Evolutionary conservation across 2,329 filamentous ascomycete genomes (phyloP).

Genomic region (Scedosporium boydii): DNA sequence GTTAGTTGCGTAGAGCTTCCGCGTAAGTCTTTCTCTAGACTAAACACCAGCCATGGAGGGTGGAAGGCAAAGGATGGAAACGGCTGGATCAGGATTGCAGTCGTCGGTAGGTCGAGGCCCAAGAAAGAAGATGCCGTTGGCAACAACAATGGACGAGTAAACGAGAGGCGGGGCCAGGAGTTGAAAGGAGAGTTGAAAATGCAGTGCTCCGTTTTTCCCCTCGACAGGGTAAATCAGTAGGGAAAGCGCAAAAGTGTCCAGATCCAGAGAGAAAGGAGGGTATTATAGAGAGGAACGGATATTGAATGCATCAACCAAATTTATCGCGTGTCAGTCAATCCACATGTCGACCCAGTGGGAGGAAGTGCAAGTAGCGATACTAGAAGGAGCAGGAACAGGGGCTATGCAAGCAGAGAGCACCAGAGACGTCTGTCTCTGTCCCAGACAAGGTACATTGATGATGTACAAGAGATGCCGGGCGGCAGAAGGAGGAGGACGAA

Average conservation of each 20-base stretch:
- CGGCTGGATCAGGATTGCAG: not conserved
- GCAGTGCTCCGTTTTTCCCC: not conserved
- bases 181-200: not conserved
- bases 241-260: not conserved
- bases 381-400: too few relatives aligned
- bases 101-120: too few relatives aligned
- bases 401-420: too few relatives aligned
- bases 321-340: not conserved
- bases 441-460: too few relatives aligned
- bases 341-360: not conserved
- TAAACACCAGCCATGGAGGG: constrained; percentile 9
- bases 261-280: not conserved
- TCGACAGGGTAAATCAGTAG: not conserved
- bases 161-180: not conserved
- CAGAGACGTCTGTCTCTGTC: too few relatives aligned
- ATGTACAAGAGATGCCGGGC: too few relatives aligned
- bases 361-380: not conserved
- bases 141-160: not conserved
- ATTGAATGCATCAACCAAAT: not conserved
- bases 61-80: not conserved
- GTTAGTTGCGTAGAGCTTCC: not conserved
- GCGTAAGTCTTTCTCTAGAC: constrained; percentile 1
- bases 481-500: too few relatives aligned
- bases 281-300: not conserved
- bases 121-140: too few relatives aligned